These are phyloP conservation scores for Podospora australis DNA, from an alignment of 495 filamentous ascomycete genomes.

Conservation along the genomic window DNA sequence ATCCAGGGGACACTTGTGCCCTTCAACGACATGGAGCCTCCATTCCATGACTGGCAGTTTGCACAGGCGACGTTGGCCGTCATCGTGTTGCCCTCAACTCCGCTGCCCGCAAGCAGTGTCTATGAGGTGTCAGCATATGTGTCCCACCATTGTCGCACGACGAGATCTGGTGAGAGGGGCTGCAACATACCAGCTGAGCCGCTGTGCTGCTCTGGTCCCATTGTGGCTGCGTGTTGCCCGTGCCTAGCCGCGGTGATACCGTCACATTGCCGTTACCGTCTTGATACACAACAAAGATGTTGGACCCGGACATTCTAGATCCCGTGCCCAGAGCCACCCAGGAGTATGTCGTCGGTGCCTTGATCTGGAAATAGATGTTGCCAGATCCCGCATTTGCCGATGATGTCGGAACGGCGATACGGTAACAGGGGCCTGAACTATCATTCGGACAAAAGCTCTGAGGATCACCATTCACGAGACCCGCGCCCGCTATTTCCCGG, in stretches of 20 bases:
- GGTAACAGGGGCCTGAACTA: constrained; percentile 33
- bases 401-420: constrained; percentile 37
- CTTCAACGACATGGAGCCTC: constrained; percentile 52
- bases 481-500: constrained; percentile 7
- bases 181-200: constrained; percentile 23
- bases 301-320: constrained; percentile 51
- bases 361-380: constrained; percentile 61
- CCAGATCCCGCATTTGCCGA: constrained; percentile 35
- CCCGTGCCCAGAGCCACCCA: constrained; percentile 68
- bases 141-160: too few species aligned
- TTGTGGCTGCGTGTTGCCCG: constrained; percentile 46
- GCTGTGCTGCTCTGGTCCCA: constrained; percentile 42
- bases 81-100: constrained; percentile 46
- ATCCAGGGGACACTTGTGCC: constrained; percentile 54
- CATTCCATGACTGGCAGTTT: constrained; percentile 46
- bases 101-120: constrained; percentile 56
- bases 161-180: background rate
- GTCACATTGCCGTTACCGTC: constrained; percentile 53
- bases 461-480: constrained; percentile 11
- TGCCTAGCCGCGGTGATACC: constrained; percentile 54
- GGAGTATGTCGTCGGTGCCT: constrained; percentile 48
- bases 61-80: constrained; percentile 54
- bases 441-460: constrained; percentile 24
- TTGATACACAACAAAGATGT: constrained; percentile 65
- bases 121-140: background rate